Base-by-base conservation (phyloP, 129 eudicot species). In the Artemisia argyi region DNA sequence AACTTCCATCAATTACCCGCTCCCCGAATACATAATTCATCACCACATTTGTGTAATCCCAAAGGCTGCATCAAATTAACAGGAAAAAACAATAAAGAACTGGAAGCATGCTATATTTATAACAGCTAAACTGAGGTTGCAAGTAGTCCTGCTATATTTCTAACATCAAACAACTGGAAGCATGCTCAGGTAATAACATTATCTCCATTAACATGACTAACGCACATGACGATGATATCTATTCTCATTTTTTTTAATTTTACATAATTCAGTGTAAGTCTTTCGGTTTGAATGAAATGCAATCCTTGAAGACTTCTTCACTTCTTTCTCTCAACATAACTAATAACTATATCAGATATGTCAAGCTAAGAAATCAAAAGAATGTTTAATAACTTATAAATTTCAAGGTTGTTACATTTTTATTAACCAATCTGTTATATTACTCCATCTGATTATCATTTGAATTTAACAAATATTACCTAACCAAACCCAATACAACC, bases 31-130 rank as follows among this genome's bases (percentile, higher is more conserved):
- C 92, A 82, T 87, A 94, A 81, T 85, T 94, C 98, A 94, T 94
- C 65, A 94, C 98, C 3, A 94, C 83, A 71, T 94, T 90, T 72
- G 98, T 90, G 65, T 94, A 94, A 66, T 94, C 98, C 98, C 98
- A 94, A n/a, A 94, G 80, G 86, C 98, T 94, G 97, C 92, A 90
- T 28, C 56, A 71, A 13, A 80, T 62, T 73, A 48, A 80, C 44
- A 7, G 46, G 46, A 1, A 7, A 39, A 7, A 7, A 39, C 46
- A 7, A 7, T 39, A 39, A 39, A 39, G 10, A 39, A 39, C 46
- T 39, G 46, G 11, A 39, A 39, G 9, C 46, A 39, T 39, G 46
- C 9, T 39, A 39, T 39, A 39, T 8, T 7, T 39, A 0, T 39
- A 39, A 39, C 10, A 39, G 44, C 46, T 39, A 39, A 39, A 24